Evolutionary conservation across 106 monocot species (phyloP).

Genomic region (Iris macrosiphon): DNA sequence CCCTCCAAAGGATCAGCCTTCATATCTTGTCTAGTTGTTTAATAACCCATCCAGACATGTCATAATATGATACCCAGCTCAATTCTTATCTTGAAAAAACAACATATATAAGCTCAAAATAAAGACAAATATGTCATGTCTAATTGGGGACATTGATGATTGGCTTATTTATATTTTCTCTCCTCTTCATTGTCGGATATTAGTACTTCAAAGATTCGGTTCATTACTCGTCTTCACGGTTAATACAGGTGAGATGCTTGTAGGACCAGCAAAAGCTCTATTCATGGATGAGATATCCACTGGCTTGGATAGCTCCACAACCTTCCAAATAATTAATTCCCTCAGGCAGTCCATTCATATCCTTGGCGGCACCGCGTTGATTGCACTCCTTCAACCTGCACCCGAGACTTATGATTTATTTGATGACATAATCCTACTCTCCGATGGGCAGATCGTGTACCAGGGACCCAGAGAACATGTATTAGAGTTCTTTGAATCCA

Average conservation of each 20-base stretch:
- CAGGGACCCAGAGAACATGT: slow-evolving; percentile 48
- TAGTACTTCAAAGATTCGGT: too few relatives aligned
- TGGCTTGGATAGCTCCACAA: slow-evolving; percentile 52
- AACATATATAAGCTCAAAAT: too few relatives aligned
- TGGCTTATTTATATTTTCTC: too few relatives aligned
- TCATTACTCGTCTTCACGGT: too few relatives aligned
- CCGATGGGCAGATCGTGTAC: slow-evolving; percentile 48
- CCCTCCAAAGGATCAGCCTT: too few relatives aligned
- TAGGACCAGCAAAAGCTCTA: slow-evolving; percentile 52
- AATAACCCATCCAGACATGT: too few relatives aligned
- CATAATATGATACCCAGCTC: too few relatives aligned
- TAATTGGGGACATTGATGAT: too few relatives aligned
- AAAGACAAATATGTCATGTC: too few relatives aligned
- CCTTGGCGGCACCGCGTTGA: slow-evolving; percentile 34
- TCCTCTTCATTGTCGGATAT: too few relatives aligned
- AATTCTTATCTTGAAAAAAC: too few relatives aligned
- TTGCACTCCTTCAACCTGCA: slow-evolving; percentile 51
- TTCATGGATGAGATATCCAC: slow-evolving; percentile 68
- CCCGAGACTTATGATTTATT: slow-evolving; percentile 54
- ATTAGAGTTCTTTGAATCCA: slow-evolving; percentile 39
- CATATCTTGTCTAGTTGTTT: too few relatives aligned
- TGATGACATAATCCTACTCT: slow-evolving; percentile 53
- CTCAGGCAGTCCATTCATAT: slow-evolving; percentile 46
- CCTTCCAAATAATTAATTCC: slow-evolving; percentile 39
- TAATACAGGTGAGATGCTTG: slow-evolving; percentile 64